phyloP scores from a whole-genome alignment of 768 basidiomycete genomes.

The Cyathus striatus region DNA sequence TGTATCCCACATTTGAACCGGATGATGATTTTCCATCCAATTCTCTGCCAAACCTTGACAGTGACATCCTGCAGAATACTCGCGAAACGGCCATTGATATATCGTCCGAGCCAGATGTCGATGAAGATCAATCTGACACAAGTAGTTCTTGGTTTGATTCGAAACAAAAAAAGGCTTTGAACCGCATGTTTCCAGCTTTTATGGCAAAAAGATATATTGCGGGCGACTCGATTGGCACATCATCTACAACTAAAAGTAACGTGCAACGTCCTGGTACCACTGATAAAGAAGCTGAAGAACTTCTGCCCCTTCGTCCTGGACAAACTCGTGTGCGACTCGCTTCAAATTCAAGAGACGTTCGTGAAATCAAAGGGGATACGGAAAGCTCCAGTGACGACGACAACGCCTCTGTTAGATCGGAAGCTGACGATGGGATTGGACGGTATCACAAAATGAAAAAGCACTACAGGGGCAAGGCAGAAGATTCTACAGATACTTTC shows the following conservation, averaged over 20 bases:
- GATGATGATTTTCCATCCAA: background rate
- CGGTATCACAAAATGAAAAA: constrained; percentile 6
- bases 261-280: constrained; percentile 2
- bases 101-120: background rate
- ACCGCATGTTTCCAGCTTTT: constrained; percentile 49
- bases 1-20: background rate
- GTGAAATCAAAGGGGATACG: constrained; percentile 54
- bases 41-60: too few relatives aligned
- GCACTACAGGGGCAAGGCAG: background rate
- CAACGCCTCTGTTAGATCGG: constrained; percentile 4
- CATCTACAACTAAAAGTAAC: constrained; percentile 6
- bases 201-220: constrained; percentile 37
- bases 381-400: constrained; percentile 40
- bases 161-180: constrained; percentile 17
- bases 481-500: too few relatives aligned
- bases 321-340: constrained; percentile 38
- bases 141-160: too few relatives aligned
- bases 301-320: constrained; percentile 43
- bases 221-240: constrained; percentile 9
- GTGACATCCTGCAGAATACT: background rate
- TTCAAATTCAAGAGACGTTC: constrained; percentile 19
- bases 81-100: background rate
- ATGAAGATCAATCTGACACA: too few relatives aligned
- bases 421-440: constrained; percentile 7
- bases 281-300: constrained; percentile 16